Evolutionary conservation across 2,329 filamentous ascomycete species (phyloP), one percentile per base, ranked within the genome.

Genomic region (Fusarium haematococcum): DNA sequence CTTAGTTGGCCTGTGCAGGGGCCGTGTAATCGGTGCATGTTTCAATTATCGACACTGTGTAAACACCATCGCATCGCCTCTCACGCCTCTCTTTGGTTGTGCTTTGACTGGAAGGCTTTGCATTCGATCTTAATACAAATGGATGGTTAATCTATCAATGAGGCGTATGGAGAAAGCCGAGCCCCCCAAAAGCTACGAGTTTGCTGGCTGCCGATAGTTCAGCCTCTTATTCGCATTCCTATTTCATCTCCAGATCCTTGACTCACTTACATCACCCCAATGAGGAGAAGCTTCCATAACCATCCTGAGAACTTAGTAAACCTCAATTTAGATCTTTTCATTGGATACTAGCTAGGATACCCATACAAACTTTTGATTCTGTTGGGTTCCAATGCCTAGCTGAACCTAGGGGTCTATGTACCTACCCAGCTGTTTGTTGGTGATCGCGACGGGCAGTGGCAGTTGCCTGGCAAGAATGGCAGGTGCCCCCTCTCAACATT

Each of bases 1-100:
- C 74, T 79, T 74, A 79, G 75, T 71, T 80, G 79, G 79, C 78
- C 79, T 78, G 69, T 80, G 77, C 70, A 52, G 13, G 30, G 18
- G 69, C 70, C 60, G 77, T 78, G 75, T 32, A 11, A 43, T 7
- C 16, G 27, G 23, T 27, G 7, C 1, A 23, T 9, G 18, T 5
- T 1, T 2, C 20, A 6, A 0, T 30, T 14, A 32, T 39, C 4
- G 25, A 11, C n/a, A 71, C 73, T 69, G 76, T 73, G 45, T 33
- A 16, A 10, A 6, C 14, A 57, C 20, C 54, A 57, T 25, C 4
- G n/a, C 32, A n/a, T 23, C n/a, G 13, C 52, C 35, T 32, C n/a
- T 7, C 25, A 13, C 27, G 9, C 2, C 14, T 14, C 5, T 27
- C 16, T 25, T 33, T 16, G 11, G 18, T 32, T 52, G 27, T n/a